phyloP scores from a whole-genome alignment of 78 protist species.

The Trichosphaerium sp. region DNA sequence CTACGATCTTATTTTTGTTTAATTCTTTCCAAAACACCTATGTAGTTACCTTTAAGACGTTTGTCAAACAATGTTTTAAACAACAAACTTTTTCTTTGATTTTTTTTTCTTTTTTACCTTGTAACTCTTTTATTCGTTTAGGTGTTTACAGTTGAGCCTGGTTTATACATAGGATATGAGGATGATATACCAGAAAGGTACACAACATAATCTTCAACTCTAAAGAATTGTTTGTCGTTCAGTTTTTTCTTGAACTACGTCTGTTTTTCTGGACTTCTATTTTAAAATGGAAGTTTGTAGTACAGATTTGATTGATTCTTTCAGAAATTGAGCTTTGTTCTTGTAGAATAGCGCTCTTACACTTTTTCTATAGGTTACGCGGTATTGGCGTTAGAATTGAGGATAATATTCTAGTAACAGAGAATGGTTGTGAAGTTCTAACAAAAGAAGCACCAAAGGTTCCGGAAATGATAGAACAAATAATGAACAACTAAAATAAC shows the following conservation, averaged over 20 bases:
- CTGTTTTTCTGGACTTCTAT: too few relatives aligned
- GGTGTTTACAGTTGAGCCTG: constrained; percentile 75
- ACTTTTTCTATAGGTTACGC: constrained; percentile 7
- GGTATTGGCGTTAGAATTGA: constrained; percentile 76
- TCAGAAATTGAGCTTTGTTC: background rate
- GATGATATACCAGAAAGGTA: background rate
- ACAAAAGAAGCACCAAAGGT: constrained; percentile 40
- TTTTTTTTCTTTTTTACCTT: too few relatives aligned
- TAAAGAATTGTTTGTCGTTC: background rate
- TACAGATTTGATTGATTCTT: too few relatives aligned
- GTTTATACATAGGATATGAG: constrained; percentile 41
- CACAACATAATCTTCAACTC: background rate
- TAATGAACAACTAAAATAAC: too few relatives aligned
- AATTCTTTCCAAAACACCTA: too few relatives aligned
- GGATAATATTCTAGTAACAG: constrained; percentile 46
- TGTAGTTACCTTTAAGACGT: too few relatives aligned
- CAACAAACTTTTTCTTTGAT: too few relatives aligned
- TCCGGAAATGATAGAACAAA: constrained; percentile 15
- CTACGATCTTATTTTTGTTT: too few relatives aligned
- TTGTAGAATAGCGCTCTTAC: background rate
- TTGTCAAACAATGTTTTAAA: too few relatives aligned
- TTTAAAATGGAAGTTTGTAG: too few relatives aligned
- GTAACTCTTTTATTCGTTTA: too few relatives aligned
- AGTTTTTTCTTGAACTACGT: background rate
- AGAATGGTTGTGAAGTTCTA: constrained; percentile 1